phyloP scores from a whole-genome alignment of 164 flowering plant species.

The Aristolochia contorta region DNA sequence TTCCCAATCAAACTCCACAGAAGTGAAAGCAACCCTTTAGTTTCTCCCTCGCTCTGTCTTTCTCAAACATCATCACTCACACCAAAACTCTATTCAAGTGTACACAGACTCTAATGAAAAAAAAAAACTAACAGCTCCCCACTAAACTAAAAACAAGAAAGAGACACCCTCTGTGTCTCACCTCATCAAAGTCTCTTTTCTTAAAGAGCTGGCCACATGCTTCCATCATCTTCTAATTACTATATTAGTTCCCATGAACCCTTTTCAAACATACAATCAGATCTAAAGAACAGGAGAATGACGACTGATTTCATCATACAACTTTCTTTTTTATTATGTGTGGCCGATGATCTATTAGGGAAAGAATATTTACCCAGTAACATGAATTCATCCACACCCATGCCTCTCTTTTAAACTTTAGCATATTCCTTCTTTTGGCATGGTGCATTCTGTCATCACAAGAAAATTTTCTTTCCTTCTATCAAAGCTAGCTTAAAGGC shows the following conservation, averaged over 20 bases:
- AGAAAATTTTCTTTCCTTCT: not conserved
- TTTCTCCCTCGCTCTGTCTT: not conserved
- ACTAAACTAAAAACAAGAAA: not conserved
- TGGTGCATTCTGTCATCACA: not conserved
- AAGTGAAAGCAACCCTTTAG: conserved; percentile 1
- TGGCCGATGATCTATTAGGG: not conserved
- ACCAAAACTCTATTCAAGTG: not conserved
- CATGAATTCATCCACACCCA: not conserved
- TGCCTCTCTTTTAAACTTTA: not conserved
- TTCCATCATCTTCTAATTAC: conserved; percentile 3
- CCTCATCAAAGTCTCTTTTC: not conserved
- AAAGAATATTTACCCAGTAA: not conserved
- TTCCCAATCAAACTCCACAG: not conserved
- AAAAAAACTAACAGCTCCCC: not conserved
- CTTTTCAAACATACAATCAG: conserved; percentile 4
- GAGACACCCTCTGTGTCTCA: not conserved
- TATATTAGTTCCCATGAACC: conserved; percentile 2
- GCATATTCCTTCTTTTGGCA: not conserved
- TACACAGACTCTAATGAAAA: too few species aligned
- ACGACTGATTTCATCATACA: conserved; percentile 4
- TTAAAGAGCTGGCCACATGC: conserved; percentile 7
- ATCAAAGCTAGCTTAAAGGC: not conserved
- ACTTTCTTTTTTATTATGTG: not conserved
- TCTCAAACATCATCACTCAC: conserved; percentile 4
- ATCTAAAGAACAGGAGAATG: not conserved